These are phyloP conservation scores for Syzygium oleosum DNA, from an alignment of 345 rosid genomes.

Conservation along the genomic window DNA sequence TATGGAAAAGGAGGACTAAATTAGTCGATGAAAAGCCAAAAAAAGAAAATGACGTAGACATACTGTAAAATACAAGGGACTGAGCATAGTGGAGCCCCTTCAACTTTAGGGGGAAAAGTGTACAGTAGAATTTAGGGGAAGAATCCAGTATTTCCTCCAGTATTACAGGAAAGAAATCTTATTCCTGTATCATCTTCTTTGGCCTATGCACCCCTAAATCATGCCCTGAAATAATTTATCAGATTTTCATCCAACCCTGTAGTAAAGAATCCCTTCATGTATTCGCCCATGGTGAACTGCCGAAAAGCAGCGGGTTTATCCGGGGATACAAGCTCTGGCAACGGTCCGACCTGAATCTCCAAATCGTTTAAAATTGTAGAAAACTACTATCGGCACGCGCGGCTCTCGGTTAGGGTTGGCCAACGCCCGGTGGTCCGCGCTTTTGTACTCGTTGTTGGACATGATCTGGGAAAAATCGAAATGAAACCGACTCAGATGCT, in stretches of 20 bases:
- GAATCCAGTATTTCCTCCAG: not conserved
- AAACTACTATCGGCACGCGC: conserved; percentile 26
- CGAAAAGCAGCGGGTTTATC: conserved; percentile 27
- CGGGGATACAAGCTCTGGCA: conserved; percentile 20
- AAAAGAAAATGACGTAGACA: not conserved
- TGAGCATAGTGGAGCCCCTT: not conserved
- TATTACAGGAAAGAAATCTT: not conserved
- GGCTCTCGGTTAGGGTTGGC: conserved; percentile 26
- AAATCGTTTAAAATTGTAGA: conserved; percentile 17
- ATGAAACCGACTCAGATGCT: not conserved
- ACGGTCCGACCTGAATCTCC: conserved; percentile 21
- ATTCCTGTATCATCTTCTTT: not conserved
- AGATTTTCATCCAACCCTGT: conserved; percentile 34
- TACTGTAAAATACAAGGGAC: not conserved
- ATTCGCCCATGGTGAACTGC: conserved; percentile 18
- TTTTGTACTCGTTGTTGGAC: conserved; percentile 38
- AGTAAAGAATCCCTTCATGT: conserved; percentile 17
- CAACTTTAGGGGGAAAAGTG: not conserved
- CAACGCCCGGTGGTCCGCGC: conserved; percentile 35
- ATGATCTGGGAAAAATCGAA: conserved; percentile 18
- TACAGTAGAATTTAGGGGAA: no score
- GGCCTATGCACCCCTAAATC: not conserved
- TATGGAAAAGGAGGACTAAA: no score
- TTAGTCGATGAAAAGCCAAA: not conserved
- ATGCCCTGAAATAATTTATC: conserved; percentile 22